phyloP scores from a whole-genome alignment of 768 basidiomycete genomes.

The Amyloporia xantha region DNA sequence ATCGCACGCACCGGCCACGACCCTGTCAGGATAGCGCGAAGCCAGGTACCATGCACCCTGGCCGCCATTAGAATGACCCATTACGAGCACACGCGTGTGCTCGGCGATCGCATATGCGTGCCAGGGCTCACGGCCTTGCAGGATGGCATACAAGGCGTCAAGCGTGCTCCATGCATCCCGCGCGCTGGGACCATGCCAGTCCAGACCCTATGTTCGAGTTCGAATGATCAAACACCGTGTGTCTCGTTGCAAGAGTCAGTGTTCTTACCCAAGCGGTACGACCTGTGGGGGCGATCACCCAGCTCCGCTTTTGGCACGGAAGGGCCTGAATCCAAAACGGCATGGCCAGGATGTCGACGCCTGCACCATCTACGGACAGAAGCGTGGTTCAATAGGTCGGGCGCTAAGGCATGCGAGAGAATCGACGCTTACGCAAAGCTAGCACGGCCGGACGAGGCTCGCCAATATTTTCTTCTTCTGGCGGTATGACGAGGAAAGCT shows the following conservation, averaged over 20 bases:
- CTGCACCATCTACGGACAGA: constrained; percentile 80
- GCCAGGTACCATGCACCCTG: constrained; percentile 84
- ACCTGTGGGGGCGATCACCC: constrained; percentile 81
- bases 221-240: too few relatives aligned
- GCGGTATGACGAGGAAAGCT: constrained; percentile 52
- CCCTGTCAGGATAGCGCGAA: constrained; percentile 69
- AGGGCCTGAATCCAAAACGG: constrained; percentile 61
- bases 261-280: constrained; percentile 69
- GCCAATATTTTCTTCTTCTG: constrained; percentile 29
- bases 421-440: constrained; percentile 57
- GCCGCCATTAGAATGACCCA: constrained; percentile 92
- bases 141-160: constrained; percentile 45
- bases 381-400: constrained; percentile 1
- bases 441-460: constrained; percentile 44
- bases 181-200: constrained; percentile 87
- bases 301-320: constrained; percentile 50
- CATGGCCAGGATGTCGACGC: constrained; percentile 56
- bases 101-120: constrained; percentile 32
- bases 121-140: constrained; percentile 34
- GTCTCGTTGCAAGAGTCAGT: too few relatives aligned
- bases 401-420: too few relatives aligned
- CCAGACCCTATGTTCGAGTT: constrained; percentile 63
- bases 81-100: constrained; percentile 47
- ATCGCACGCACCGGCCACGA: constrained; percentile 45
- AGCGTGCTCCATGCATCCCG: constrained; percentile 61